Percentiles rank a stretch among this genome's conserved stretches.
Conservation (phyloP, 495 filamentous ascomycete species). For the Daldinia concentrica region DNA sequence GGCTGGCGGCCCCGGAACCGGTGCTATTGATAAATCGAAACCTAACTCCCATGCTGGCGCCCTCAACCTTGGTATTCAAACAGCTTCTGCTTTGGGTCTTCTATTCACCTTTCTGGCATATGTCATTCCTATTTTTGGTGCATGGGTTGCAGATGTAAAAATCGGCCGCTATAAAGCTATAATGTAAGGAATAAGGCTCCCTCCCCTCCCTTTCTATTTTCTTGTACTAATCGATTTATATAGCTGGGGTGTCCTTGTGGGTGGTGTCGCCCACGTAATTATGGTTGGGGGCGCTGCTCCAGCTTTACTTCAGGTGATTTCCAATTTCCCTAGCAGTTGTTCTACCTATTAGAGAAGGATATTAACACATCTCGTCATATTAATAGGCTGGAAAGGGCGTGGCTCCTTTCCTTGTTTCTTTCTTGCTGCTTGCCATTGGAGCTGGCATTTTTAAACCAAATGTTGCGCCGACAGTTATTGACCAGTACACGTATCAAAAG, state of each 20-base stretch:
- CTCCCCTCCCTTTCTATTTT: not conserved
- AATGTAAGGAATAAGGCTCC: constrained; percentile 31
- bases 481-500: constrained; percentile 64
- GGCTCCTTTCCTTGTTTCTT: constrained; percentile 60
- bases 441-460: constrained; percentile 78
- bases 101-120: constrained; percentile 65
- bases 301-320: constrained; percentile 51
- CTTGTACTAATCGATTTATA: not conserved
- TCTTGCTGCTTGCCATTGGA: constrained; percentile 61
- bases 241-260: constrained; percentile 58
- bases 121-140: constrained; percentile 62
- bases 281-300: constrained; percentile 65
- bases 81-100: constrained; percentile 58
- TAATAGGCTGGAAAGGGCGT: constrained; percentile 55
- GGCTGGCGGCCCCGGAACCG: constrained; percentile 61
- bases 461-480: constrained; percentile 69
- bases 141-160: constrained; percentile 58
- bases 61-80: constrained; percentile 58
- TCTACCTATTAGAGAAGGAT: not conserved
- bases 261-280: constrained; percentile 64
- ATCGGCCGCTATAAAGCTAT: constrained; percentile 65
- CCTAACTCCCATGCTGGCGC: constrained; percentile 47
- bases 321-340: not conserved
- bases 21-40: constrained; percentile 48
- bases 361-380: not conserved